Evolutionary conservation across 805 yeast species (phyloP).

Genomic region (Cyberlindnera mycetangii): DNA sequence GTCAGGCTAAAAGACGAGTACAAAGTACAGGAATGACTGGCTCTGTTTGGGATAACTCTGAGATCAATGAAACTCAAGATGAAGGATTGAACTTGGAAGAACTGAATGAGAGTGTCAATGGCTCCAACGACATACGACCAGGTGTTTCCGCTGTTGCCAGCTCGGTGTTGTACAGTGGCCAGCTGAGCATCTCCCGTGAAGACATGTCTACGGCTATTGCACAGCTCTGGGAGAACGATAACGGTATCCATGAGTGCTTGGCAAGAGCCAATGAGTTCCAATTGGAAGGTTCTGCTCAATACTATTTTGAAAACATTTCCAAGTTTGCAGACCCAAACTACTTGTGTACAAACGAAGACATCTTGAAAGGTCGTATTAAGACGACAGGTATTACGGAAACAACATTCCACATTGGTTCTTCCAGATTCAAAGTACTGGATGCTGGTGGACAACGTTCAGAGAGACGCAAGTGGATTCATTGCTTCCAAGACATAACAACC

Average conservation of each 20-base stretch:
- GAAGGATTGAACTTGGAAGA: conserved; percentile 18
- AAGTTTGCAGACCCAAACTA: conserved; percentile 65
- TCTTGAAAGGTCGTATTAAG: conserved; percentile 85
- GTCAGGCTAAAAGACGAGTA: conserved; percentile 47
- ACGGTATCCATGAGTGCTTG: conserved; percentile 60
- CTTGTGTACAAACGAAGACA: conserved; percentile 75
- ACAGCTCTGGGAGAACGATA: conserved; percentile 66
- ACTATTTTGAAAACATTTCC: conserved; percentile 72
- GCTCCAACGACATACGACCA: conserved; percentile 21
- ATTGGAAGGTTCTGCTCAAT: conserved; percentile 76
- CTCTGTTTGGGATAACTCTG: conserved; percentile 25
- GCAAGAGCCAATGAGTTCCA: conserved; percentile 73
- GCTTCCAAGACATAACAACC: conserved; percentile 87
- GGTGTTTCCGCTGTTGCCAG: conserved; percentile 25
- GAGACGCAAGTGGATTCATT: conserved; percentile 91
- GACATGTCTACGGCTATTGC: conserved; percentile 70
- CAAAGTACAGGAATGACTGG: conserved; percentile 55
- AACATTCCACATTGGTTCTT: conserved; percentile 62
- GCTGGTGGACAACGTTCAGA: conserved; percentile 97
- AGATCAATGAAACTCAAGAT: conserved; percentile 7
- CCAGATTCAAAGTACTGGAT: conserved; percentile 76
- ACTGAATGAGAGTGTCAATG: conserved; percentile 21
- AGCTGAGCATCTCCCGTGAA: conserved; percentile 32
- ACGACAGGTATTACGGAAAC: conserved; percentile 96
- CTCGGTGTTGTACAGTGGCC: conserved; percentile 10